Evolutionary conservation across 257 asterid species (phyloP).

Genomic region (Plantago ovata): DNA sequence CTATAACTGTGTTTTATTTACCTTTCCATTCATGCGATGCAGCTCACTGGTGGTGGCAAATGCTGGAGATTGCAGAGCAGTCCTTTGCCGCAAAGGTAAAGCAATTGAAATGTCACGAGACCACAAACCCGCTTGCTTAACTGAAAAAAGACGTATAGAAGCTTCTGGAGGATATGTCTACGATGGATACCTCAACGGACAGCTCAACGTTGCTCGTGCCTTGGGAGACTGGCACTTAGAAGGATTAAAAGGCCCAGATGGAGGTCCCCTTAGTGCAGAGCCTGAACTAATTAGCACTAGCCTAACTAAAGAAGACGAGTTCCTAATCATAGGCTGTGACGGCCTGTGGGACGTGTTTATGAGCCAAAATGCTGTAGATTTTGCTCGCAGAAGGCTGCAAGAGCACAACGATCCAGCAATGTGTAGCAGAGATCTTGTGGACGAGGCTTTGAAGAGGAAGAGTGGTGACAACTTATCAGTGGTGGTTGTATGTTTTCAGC

Average conservation of each 20-base stretch:
- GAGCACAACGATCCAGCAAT: slow-evolving; percentile 76
- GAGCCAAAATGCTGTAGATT: slow-evolving; percentile 95
- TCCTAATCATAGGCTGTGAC: slow-evolving; percentile 85
- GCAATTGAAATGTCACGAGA: slow-evolving; percentile 98
- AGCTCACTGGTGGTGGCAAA: slow-evolving; percentile 94
- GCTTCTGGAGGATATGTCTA: slow-evolving; percentile 86
- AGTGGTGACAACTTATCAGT: slow-evolving; percentile 84
- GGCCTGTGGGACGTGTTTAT: slow-evolving; percentile 94
- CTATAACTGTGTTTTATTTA: not conserved
- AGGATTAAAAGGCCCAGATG: slow-evolving; percentile 55
- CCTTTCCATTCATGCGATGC: slow-evolving; percentile 15
- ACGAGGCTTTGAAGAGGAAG: slow-evolving; percentile 85
- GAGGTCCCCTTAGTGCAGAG: slow-evolving; percentile 96
- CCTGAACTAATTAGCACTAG: slow-evolving; percentile 79
- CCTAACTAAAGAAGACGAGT: slow-evolving; percentile 82
- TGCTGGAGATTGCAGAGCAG: slow-evolving; percentile 98
- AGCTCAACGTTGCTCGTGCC: slow-evolving; percentile 91
- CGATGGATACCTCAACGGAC: slow-evolving; percentile 93
- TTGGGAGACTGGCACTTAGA: slow-evolving; percentile 97
- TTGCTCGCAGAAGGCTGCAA: slow-evolving; percentile 88
- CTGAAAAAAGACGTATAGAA: slow-evolving; percentile 73
- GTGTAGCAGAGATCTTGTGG: slow-evolving; percentile 83
- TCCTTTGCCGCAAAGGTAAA: slow-evolving; percentile 86
- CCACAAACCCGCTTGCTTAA: slow-evolving; percentile 65
- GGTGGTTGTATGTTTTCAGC: slow-evolving; percentile 81